Conservation (phyloP, 306 rosid genomes). For the Luffa acutangula region DNA sequence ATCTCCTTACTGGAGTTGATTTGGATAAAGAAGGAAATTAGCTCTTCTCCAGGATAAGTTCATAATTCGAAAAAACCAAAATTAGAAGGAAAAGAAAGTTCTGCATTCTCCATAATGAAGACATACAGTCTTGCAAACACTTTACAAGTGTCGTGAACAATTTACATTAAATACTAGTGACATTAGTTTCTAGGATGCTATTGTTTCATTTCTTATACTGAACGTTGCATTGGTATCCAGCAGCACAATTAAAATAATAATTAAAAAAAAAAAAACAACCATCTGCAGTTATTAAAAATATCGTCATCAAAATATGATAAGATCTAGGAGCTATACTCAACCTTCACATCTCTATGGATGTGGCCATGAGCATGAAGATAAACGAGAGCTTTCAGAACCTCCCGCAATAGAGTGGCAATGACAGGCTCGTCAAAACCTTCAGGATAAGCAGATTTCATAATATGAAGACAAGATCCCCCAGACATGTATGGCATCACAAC, state of each 20-base stretch:
- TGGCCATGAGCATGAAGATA: conserved; percentile 85
- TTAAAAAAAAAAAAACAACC: background rate
- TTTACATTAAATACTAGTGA: background rate
- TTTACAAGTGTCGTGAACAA: background rate
- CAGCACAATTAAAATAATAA: background rate
- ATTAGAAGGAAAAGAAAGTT: background rate
- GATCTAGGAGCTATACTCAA: conserved; percentile 14
- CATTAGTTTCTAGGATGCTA: conserved; percentile 1
- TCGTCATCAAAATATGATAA: background rate
- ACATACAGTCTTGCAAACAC: background rate
- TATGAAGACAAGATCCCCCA: conserved; percentile 87
- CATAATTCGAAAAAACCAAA: background rate
- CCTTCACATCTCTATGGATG: conserved; percentile 95
- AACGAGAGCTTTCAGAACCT: conserved; percentile 73
- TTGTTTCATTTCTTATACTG: background rate
- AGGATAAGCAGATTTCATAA: conserved; percentile 69
- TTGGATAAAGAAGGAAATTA: conserved; percentile 1
- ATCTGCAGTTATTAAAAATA: background rate
- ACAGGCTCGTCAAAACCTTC: conserved; percentile 83
- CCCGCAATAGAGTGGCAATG: conserved; percentile 63
- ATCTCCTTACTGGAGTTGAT: background rate
- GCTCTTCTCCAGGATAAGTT: background rate
- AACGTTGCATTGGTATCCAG: background rate
- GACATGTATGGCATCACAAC: conserved; percentile 98
- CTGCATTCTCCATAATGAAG: background rate